phyloP scores from a whole-genome alignment of 169 alveolate genomes.

The Pseudocohnilembus persalinus region DNA sequence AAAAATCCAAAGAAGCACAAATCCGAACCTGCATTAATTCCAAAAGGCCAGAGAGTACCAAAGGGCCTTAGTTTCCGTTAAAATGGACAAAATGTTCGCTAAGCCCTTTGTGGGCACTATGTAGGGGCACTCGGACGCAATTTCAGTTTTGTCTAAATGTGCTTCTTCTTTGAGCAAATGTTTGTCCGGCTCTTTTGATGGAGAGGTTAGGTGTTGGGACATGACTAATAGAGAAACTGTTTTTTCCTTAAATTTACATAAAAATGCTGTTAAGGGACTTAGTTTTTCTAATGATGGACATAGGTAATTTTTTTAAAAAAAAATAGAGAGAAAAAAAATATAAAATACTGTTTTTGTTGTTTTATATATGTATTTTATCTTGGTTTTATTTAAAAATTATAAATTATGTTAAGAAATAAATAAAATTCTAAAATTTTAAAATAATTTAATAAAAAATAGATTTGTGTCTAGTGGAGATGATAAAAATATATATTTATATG shows the following conservation, averaged over 20 bases:
- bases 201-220: slow-evolving; percentile 96
- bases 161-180: slow-evolving; percentile 75
- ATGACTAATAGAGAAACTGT: slow-evolving; percentile 85
- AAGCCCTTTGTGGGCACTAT: slow-evolving; percentile 95
- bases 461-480: slow-evolving; percentile 93
- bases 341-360: slow-evolving; percentile 39
- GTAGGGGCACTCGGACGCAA: slow-evolving; percentile 97
- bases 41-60: slow-evolving; percentile 93
- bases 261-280: slow-evolving; percentile 93
- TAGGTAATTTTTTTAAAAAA: slow-evolving; percentile 42
- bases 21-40: slow-evolving; percentile 88
- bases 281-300: slow-evolving; percentile 57
- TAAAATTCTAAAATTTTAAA: background rate
- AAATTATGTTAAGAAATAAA: background rate
- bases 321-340: slow-evolving; percentile 31
- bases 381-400: background rate
- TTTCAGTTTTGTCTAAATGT: slow-evolving; percentile 89
- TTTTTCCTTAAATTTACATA: slow-evolving; percentile 90
- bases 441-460: slow-evolving; percentile 14
- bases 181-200: slow-evolving; percentile 96
- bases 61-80: slow-evolving; percentile 97
- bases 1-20: slow-evolving; percentile 81
- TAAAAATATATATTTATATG: slow-evolving; percentile 80
- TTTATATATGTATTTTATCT: slow-evolving; percentile 9
- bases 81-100: slow-evolving; percentile 96